Evolutionary conservation across 768 basidiomycete genomes (phyloP).

Genomic region (Paxillus ammoniavirescens): DNA sequence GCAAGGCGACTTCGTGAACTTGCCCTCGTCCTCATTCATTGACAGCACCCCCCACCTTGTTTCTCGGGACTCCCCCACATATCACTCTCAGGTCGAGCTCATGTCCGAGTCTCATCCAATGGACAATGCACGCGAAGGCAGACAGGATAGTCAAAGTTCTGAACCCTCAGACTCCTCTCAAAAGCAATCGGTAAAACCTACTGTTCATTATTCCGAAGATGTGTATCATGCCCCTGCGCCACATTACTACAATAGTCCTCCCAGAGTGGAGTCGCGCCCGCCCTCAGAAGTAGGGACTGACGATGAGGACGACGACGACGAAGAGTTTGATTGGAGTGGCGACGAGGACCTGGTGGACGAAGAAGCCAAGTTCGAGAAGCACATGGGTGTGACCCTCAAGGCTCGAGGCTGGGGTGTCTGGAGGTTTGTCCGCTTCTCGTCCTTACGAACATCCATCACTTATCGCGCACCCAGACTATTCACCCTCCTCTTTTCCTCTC

Average conservation of each 20-base stretch:
- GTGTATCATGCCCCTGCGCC: constrained; percentile 27
- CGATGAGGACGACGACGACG: constrained; percentile 53
- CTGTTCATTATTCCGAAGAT: constrained; percentile 56
- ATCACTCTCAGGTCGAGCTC: constrained; percentile 21
- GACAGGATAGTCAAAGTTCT: constrained; percentile 12
- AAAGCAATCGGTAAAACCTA: constrained; percentile 28
- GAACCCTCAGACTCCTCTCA: constrained; percentile 9
- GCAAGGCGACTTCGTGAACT: constrained; percentile 8
- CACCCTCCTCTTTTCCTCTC: constrained; percentile 63
- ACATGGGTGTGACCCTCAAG: constrained; percentile 51
- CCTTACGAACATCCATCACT: not conserved
- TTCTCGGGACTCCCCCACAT: constrained; percentile 22
- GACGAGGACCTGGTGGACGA: constrained; percentile 76
- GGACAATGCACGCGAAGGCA: not conserved
- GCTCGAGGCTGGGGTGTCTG: constrained; percentile 49
- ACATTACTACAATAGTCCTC: constrained; percentile 23
- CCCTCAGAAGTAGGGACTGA: constrained; percentile 54
- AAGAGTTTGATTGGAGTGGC: constrained; percentile 74
- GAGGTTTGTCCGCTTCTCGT: constrained; percentile 40
- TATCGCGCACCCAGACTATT: constrained; percentile 43
- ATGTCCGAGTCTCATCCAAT: constrained; percentile 7
- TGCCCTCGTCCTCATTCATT: constrained; percentile 35
- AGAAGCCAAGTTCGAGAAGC: constrained; percentile 61
- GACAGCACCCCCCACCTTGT: constrained; percentile 34
- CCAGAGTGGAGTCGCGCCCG: constrained; percentile 34